Evolutionary conservation across 768 basidiomycete genomes (phyloP).

Genomic region (Trametes punicea): DNA sequence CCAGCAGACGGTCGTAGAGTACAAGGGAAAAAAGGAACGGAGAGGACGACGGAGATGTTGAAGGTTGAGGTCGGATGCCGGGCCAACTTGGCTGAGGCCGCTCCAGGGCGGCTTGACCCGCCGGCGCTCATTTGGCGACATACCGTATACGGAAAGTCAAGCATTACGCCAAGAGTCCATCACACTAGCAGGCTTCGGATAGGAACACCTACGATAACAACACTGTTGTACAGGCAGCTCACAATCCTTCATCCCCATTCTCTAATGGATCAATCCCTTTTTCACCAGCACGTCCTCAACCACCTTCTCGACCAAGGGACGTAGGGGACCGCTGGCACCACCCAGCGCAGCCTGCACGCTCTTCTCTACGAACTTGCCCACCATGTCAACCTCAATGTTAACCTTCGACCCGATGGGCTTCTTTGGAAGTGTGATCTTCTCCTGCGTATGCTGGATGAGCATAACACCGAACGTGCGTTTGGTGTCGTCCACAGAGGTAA

Average conservation of each 20-base stretch:
- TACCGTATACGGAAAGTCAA: slow-evolving; percentile 7
- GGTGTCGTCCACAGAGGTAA: slow-evolving; percentile 73
- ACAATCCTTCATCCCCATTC: background rate
- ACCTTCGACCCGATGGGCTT: slow-evolving; percentile 80
- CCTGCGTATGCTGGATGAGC: slow-evolving; percentile 93
- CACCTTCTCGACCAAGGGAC: slow-evolving; percentile 50
- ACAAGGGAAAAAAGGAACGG: background rate
- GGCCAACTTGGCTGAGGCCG: slow-evolving; percentile 2
- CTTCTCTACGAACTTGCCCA: slow-evolving; percentile 89
- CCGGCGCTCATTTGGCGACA: slow-evolving; percentile 10
- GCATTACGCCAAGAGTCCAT: background rate
- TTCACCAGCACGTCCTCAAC: slow-evolving; percentile 53
- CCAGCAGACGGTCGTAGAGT: background rate
- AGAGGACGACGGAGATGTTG: slow-evolving; percentile 8
- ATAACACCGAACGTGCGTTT: slow-evolving; percentile 77
- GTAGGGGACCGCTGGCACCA: slow-evolving; percentile 46
- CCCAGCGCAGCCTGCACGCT: slow-evolving; percentile 68
- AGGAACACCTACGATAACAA: background rate
- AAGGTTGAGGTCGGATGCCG: slow-evolving; percentile 16
- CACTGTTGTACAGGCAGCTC: background rate
- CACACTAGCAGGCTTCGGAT: background rate
- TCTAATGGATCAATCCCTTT: slow-evolving; percentile 36
- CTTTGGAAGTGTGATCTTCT: slow-evolving; percentile 74
- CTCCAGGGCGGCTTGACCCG: slow-evolving; percentile 17
- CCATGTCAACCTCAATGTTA: slow-evolving; percentile 95